Evolutionary conservation across 2,329 filamentous ascomycete species (phyloP).

Genomic region (Phyllosticta paracitricarpa): DNA sequence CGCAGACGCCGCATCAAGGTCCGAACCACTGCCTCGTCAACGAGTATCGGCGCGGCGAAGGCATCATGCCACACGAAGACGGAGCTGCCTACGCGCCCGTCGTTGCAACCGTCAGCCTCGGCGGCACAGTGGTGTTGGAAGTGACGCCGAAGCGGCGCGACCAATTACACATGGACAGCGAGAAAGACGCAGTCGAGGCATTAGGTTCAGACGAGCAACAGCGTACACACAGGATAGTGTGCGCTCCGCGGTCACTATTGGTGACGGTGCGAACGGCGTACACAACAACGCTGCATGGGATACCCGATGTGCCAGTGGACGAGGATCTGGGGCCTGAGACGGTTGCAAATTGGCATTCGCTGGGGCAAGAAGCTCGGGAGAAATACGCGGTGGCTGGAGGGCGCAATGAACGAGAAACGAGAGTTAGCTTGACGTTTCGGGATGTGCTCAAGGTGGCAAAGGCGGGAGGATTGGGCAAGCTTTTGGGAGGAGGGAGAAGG

Average conservation of each 20-base stretch:
- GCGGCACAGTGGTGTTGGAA: conserved; percentile 66
- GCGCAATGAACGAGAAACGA: conserved; percentile 46
- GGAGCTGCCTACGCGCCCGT: conserved; percentile 77
- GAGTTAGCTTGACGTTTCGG: conserved; percentile 70
- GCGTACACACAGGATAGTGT: conserved; percentile 48
- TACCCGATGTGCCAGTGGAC: conserved; percentile 56
- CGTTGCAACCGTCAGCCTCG: conserved; percentile 84
- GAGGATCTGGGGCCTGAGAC: conserved; percentile 49
- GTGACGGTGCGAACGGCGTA: conserved; percentile 63
- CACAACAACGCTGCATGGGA: conserved; percentile 63
- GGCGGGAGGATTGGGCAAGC: conserved; percentile 49
- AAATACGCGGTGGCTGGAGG: conserved; percentile 40
- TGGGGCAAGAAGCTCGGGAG: conserved; percentile 39
- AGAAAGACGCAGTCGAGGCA: not conserved
- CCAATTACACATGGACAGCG: conserved; percentile 31
- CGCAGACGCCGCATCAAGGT: conserved; percentile 56
- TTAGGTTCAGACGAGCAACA: not conserved
- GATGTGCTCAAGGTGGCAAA: conserved; percentile 66
- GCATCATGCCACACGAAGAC: conserved; percentile 98
- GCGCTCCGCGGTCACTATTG: conserved; percentile 73
- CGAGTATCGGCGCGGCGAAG: conserved; percentile 76
- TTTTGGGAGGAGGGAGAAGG: conserved; percentile 41
- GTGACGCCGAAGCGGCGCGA: conserved; percentile 43
- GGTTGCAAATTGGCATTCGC: conserved; percentile 58
- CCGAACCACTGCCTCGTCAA: conserved; percentile 94